Base-by-base conservation (phyloP, 2,329 filamentous ascomycete species). In the Chalara sp. region DNA sequence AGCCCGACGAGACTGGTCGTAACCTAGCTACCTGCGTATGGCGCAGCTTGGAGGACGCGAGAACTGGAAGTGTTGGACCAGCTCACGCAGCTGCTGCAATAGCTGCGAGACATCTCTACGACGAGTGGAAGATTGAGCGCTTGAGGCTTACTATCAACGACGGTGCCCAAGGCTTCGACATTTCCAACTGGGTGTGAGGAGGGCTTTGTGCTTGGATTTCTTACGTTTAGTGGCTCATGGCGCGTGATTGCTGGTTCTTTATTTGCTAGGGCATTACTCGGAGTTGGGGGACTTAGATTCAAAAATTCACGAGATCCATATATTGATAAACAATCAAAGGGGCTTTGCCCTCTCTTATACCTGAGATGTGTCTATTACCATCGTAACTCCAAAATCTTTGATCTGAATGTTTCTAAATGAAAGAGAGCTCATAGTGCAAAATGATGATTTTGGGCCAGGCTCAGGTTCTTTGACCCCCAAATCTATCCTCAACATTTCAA, bases 11-110 rank as follows among this genome's bases (percentile, higher is more conserved):
- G 42, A 74, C 86, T 47, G 76, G 85, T 55, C 75, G 81, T 63
- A 96, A 96, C 70, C 68, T 96, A 61, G 91, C 91, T 42, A 96
- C 90, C 46, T 90, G 82, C 66, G 65, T 86, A 53, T 86, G 83
- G 82, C 73, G 80, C 56, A 77, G 76, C 32, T 72, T 74, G 42
- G 72, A 78, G 40, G 80, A 85, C 62, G 82, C 83, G 37, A 73
- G 71, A 59, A 73, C 73, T 56, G 83, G 81, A 52, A 80, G 80
- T 32, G 67, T 73, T 48, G 81, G 81, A 10, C 75, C 76, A 45
- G 83, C 83, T 52, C 78, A 81, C 65, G 70, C 72, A 52, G 71
- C 86, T 75, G 90, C 76, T 65, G 88, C 70, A 74, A 79, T 81
- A 67, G 82, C 70, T 67, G 78, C 73, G 65, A 80, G 72, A 70